These are phyloP conservation scores for Candida frijolesensis DNA, from an alignment of 1,139 yeast genomes.

Conservation along the genomic window DNA sequence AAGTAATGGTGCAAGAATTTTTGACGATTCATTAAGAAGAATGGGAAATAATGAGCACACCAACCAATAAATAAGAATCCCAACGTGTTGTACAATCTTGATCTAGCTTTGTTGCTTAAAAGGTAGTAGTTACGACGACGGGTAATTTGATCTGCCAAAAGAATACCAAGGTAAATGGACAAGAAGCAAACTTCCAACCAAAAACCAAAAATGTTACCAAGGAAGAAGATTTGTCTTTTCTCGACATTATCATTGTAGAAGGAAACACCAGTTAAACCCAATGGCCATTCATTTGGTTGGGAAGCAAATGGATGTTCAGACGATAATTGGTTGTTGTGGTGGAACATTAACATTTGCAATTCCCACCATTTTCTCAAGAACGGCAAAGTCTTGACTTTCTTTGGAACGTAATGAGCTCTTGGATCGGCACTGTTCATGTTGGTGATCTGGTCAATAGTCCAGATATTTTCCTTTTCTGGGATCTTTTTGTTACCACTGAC, in stretches of 20 bases:
- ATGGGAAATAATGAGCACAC: constrained; percentile 87
- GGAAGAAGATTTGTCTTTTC: constrained; percentile 78
- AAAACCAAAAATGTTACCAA: constrained; percentile 92
- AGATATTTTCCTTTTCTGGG: constrained; percentile 63
- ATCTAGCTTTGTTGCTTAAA: constrained; percentile 63
- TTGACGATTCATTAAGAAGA: constrained; percentile 90
- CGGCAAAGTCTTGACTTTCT: constrained; percentile 58
- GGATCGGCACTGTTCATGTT: constrained; percentile 56
- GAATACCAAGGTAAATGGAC: constrained; percentile 61
- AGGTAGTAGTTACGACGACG: constrained; percentile 69
- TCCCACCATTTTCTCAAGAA: constrained; percentile 89
- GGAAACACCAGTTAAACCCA: constrained; percentile 86
- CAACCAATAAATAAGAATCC: constrained; percentile 88
- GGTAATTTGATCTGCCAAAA: constrained; percentile 74
- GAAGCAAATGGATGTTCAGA: constrained; percentile 96
- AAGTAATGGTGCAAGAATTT: constrained; percentile 92
- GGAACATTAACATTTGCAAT: constrained; percentile 85
- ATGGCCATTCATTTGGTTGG: constrained; percentile 94
- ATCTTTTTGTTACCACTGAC: constrained; percentile 91
- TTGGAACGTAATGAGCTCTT: constrained; percentile 61
- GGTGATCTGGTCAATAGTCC: constrained; percentile 78
- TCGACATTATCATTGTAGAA: constrained; percentile 83
- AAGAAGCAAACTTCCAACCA: constrained; percentile 79
- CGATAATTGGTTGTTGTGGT: constrained; percentile 83
- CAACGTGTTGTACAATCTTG: constrained; percentile 75